These are phyloP conservation scores for Paecilomyces sp. DNA, from an alignment of 2,329 filamentous ascomycete genomes.

Conservation along the genomic window DNA sequence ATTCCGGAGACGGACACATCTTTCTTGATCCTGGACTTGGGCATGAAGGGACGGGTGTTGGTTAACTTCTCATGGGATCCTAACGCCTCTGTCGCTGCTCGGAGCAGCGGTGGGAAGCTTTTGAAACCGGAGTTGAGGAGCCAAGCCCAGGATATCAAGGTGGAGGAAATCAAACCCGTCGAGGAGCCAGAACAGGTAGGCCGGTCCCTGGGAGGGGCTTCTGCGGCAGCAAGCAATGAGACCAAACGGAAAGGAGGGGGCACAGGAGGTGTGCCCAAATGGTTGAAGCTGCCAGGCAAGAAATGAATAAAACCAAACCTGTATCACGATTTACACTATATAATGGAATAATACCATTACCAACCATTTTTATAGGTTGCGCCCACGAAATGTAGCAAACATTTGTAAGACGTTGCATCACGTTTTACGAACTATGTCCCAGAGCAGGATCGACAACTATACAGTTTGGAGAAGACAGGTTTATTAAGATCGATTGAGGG, in stretches of 20 bases:
- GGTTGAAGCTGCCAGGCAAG: constrained; percentile 65
- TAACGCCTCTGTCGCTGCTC: constrained; percentile 48
- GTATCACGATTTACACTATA: constrained; percentile 8
- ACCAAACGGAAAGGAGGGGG: constrained; percentile 23
- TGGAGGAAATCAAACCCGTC: constrained; percentile 48
- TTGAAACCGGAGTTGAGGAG: constrained; percentile 55
- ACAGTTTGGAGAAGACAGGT: background rate
- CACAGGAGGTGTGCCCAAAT: constrained; percentile 53
- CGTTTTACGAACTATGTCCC: background rate
- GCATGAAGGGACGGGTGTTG: constrained; percentile 63
- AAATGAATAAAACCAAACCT: constrained; percentile 44
- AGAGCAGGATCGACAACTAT: background rate
- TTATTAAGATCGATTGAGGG: background rate
- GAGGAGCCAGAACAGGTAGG: constrained; percentile 30
- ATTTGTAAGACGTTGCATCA: background rate
- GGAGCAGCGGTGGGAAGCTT: constrained; percentile 46
- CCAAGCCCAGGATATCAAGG: constrained; percentile 59
- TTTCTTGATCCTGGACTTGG: constrained; percentile 64
- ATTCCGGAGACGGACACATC: constrained; percentile 39
- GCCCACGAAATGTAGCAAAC: background rate
- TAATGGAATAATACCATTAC: background rate
- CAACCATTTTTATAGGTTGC: background rate
- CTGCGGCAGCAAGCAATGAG: constrained; percentile 19
- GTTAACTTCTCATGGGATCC: constrained; percentile 72
- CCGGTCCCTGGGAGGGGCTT: constrained; percentile 4